These are phyloP conservation scores for Infundibulicybe gibba DNA, from an alignment of 768 basidiomycete genomes.

Conservation along the genomic window DNA sequence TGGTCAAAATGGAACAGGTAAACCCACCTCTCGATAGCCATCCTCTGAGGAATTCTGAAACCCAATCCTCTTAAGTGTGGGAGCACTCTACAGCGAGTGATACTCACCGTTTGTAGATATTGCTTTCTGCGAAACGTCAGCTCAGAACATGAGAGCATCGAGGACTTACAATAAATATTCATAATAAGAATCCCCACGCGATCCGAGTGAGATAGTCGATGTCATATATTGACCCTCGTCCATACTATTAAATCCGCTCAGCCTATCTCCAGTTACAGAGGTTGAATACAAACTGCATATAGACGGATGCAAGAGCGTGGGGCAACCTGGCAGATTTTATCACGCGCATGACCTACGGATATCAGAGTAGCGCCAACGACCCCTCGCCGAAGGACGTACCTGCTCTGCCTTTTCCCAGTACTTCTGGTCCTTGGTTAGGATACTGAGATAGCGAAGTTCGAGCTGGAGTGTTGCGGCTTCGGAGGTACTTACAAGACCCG, in stretches of 20 bases:
- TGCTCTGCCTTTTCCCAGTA: conserved; percentile 86
- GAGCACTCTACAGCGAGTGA: neutral
- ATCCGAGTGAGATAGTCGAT: conserved; percentile 87
- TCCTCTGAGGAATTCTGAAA: conserved; percentile 67
- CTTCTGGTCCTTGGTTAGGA: conserved; percentile 68
- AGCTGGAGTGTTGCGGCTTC: conserved; percentile 88
- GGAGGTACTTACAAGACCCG: conserved; percentile 72
- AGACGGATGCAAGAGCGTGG: conserved; percentile 80
- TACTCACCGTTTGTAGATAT: conserved; percentile 73
- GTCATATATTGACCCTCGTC: conserved; percentile 45
- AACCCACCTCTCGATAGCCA: conserved; percentile 67
- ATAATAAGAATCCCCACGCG: conserved; percentile 91
- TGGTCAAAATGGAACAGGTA: neutral
- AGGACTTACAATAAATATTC: conserved; percentile 77
- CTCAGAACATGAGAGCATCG: neutral
- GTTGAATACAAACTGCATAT: conserved; percentile 55
- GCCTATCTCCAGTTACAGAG: neutral
- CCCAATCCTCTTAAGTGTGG: neutral
- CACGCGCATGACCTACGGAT: conserved; percentile 54
- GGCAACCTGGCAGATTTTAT: conserved; percentile 58
- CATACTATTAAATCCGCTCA: conserved; percentile 20
- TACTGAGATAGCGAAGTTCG: conserved; percentile 82
- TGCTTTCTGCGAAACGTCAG: conserved; percentile 51
- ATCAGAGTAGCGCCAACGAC: too few relatives aligned
- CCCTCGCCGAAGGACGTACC: conserved; percentile 28